These are phyloP conservation scores for Eucalyptus curtisii DNA, from an alignment of 345 rosid genomes.

Conservation along the genomic window DNA sequence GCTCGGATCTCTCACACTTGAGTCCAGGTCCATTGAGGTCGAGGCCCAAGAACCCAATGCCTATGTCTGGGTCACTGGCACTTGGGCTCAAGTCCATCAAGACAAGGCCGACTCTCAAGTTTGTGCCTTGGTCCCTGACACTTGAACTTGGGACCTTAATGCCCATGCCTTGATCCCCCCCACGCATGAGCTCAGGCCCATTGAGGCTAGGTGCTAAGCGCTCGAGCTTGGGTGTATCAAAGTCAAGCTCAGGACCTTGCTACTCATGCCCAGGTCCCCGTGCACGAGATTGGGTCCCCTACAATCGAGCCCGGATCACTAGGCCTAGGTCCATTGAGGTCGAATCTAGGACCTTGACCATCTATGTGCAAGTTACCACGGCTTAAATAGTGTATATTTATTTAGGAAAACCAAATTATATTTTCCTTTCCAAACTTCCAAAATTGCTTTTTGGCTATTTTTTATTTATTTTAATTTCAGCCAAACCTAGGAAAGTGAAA, in stretches of 20 bases:
- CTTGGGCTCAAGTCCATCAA: not conserved
- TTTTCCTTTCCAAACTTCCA: no score
- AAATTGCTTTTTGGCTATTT: no score
- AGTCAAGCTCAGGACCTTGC: rapidly evolving
- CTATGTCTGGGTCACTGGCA: no score
- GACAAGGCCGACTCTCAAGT: not conserved
- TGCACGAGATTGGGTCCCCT: not conserved
- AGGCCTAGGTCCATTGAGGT: no score
- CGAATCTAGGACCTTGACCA: no score
- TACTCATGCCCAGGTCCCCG: not conserved
- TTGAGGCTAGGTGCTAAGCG: not conserved
- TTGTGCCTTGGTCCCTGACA: not conserved
- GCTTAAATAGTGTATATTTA: no score
- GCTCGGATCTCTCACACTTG: not conserved
- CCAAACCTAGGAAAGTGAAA: not conserved
- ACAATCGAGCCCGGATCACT: not conserved
- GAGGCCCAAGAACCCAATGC: not conserved
- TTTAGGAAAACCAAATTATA: not conserved
- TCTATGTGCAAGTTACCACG: not conserved
- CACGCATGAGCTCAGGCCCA: not conserved
- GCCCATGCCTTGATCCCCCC: not conserved
- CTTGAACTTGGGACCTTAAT: not conserved
- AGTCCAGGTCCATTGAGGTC: not conserved
- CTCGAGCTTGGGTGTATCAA: not conserved
- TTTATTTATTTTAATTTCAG: not conserved